Base-by-base conservation (phyloP, 2,329 filamentous ascomycete genomes). In the Diaporthe vaccinii region DNA sequence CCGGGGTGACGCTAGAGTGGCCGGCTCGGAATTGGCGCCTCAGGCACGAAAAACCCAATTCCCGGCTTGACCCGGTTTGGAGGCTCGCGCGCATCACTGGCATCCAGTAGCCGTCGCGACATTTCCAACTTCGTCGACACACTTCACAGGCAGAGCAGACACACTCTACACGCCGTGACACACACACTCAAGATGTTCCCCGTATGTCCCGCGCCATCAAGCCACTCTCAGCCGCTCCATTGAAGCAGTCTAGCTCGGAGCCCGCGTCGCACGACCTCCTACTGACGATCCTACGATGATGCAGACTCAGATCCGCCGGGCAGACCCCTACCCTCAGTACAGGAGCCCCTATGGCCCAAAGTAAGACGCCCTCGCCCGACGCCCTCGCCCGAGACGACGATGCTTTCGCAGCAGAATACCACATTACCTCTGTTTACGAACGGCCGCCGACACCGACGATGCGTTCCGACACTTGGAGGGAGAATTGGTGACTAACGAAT, bases 331-430 rank as follows among this genome's bases (percentile, higher is more conserved):
- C 77, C 82, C 83, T 62, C 78, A 83, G 77, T 93, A 91, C 88
- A 89, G 88, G 85, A 92, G 90, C 85, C 86, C 88, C 79, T 92
- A 91, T 83, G 91, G 90, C 82, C 91, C 91, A 72, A 93, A 92
- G 91, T 93, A 90, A 85, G 87, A 85, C 83, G 82, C 76, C 44
- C 58, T 25, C 68, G 28, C 41, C 58, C 65, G 31, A 72, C 83
- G 82, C 76, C 44, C 58, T 25, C 68, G 28, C 41, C 58, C 65
- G 31, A 72, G 34, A 62, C 62, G 76, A 14, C 61, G 57, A 51
- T 36, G 4, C 57, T 31, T 53, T 25, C 17, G 53, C 44, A 53
- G 51, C 36, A 78, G 75, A 65, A 57, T 14, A 49, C 25, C 49
- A 12, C 22, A 12, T 28, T 3, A 6, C 10, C 17, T 36, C 25